Base-by-base conservation (phyloP, 169 alveolate species). In the Cryptosporidium bovis region DNA sequence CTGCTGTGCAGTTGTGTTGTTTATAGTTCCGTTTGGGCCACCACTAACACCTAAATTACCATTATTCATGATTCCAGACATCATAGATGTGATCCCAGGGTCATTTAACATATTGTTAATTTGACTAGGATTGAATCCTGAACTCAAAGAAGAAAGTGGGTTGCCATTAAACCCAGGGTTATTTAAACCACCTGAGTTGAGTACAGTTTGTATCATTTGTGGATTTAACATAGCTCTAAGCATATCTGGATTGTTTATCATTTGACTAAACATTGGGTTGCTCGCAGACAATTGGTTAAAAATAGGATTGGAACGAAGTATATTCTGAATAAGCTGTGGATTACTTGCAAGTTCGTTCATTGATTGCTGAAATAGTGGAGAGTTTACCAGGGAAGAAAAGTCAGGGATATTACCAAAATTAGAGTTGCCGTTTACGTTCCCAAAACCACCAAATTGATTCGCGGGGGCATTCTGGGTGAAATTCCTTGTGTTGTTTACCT, bases 161-260 rank as follows among this genome's bases (percentile, higher is more conserved):
- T n/a, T 62, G 0, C 50, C 50, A 3, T 44, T 10, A 24, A 29
- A 40, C 40, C 66, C 50, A 15, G 67, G 20, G 13, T 18, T 46
- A 48, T 60, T 77, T 27, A 31, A 36, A 16, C 46, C 55, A 46
- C 48, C 48, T 31, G 77, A 56, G 24, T 50, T 56, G 8, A 77
- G 29, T 31, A 77, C 71, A 6, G 83, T 83, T 60, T 90, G 93
- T 69, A 90, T 84, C 91, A 82, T 71, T 77, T 90, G 93, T 20
- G 93, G 93, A 66, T 84, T 90, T 33, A 90, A 56, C 90, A 94
- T 90, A 84, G 91, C 94, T 85, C 96, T 93, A 87, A 94, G 64
- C 51, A 95, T 89, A 69, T 93, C 94, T 4, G 97, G 97, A 84
- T 94, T 94, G 82, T 92, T 93, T 62, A 93, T 65, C 94, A 95